Conservation (phyloP, 2,329 filamentous ascomycete genomes). For the Hymenoscyphus occultus region DNA sequence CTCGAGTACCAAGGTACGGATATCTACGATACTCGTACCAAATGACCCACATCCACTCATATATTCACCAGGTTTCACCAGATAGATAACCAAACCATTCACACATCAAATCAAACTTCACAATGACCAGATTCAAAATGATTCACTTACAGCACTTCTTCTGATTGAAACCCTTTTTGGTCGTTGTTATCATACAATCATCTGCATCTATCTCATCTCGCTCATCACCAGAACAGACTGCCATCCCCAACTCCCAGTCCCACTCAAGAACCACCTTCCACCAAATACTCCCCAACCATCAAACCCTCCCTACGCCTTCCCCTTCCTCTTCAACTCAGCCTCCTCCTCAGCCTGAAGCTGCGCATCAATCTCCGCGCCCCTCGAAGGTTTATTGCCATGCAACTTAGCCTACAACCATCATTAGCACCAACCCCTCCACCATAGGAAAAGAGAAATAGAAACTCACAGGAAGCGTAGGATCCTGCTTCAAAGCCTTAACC, state of each 20-base stretch:
- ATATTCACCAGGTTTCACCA: no score
- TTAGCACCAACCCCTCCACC: background rate
- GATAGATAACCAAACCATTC: no score
- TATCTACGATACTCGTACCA: no score
- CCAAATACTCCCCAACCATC: background rate
- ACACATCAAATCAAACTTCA: no score
- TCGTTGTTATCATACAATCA: background rate
- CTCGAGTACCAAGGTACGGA: no score
- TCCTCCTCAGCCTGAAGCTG: conserved; percentile 67
- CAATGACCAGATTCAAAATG: background rate
- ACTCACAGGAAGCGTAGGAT: conserved; percentile 58
- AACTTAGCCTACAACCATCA: conserved; percentile 49
- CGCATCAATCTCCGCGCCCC: conserved; percentile 69
- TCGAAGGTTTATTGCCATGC: conserved; percentile 72
- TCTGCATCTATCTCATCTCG: background rate
- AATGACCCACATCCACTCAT: no score
- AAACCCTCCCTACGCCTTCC: conserved; percentile 35
- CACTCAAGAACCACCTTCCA: background rate
- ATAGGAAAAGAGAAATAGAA: conserved; percentile 7
- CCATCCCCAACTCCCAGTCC: background rate
- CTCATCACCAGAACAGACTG: background rate
- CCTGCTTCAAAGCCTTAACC: conserved; percentile 36
- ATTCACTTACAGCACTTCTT: background rate
- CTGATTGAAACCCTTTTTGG: background rate
- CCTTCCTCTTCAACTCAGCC: conserved; percentile 60